Base-by-base conservation (phyloP, 148 eudicot species). In the Salicornia ramosissima region DNA sequence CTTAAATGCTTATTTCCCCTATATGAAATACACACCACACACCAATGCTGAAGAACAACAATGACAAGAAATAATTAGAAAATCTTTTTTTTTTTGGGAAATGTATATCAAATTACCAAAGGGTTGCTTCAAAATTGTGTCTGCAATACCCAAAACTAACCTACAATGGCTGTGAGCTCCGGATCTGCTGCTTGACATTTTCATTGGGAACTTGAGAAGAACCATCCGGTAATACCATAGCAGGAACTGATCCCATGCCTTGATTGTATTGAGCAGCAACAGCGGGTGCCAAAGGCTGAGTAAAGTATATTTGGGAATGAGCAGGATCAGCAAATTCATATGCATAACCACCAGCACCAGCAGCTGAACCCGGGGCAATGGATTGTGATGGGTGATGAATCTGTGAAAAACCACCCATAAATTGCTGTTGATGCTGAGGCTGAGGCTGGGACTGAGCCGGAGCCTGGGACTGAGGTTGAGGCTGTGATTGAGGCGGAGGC, bases 231-330 rank as follows among this genome's bases (percentile, higher is more conserved):
- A 73, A 49, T 22, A 60, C 72, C 74, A 72, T 49, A 10, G 82
- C 69, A 39, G 82, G 77, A 65, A 68, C 73, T 2, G 86, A 75
- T 12, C 81, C 58, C 79, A 86, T 45, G 6, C 84, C 83, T 59
- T 90, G 97, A 75, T 89, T 96, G 74, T 83, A 92, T 74, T 90
- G 97, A 54, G 90, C 79, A 63, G 83, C 79, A 79, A 86, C 28
- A 42, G 84, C 78, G 30, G 94, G 86, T 31, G 83, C 68, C 70
- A 88, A 18, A 22, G 84, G 81, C 79, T 87, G 96, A 69, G 87
- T 76, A 69, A 78, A 92, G 64, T 90, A 90, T 39, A 90, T 72
- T 63, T 82, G 90, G 22, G 83, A 71, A 66, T 80, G 85, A 15
- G 88, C 54, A 39, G 89, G 91, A 72, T 92, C 90, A n/a, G 86